phyloP scores from a whole-genome alignment of 2,329 filamentous ascomycete genomes.

The Neocucurbitaria cava region DNA sequence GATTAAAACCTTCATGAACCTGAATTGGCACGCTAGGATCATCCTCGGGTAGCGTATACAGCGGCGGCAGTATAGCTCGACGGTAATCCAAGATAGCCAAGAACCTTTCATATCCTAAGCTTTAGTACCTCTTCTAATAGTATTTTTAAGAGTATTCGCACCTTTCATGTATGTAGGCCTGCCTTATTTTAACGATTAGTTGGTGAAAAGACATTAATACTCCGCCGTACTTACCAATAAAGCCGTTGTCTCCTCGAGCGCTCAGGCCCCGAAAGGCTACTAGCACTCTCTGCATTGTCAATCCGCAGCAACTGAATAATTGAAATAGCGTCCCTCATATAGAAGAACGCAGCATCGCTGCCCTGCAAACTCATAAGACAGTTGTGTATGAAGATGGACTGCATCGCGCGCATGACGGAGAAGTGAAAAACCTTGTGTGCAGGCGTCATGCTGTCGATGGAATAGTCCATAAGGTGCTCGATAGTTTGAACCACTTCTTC shows the following conservation, averaged over 20 bases:
- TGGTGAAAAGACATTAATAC: too few relatives aligned
- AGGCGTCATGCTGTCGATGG: conserved; percentile 49
- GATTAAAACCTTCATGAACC: conserved; percentile 53
- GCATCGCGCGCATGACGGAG: conserved; percentile 57
- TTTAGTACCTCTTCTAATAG: too few relatives aligned
- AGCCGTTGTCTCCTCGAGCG: conserved; percentile 56
- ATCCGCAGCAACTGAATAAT: conserved; percentile 49
- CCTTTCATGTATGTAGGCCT: conserved; percentile 65
- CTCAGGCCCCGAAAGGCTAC: conserved; percentile 44
- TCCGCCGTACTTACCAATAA: too few relatives aligned
- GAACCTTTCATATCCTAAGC: too few relatives aligned
- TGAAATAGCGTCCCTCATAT: conserved; percentile 59
- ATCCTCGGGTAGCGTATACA: conserved; percentile 49
- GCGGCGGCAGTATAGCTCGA: conserved; percentile 50
- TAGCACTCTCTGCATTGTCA: conserved; percentile 48
- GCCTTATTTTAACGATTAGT: too few relatives aligned
- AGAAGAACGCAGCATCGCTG: conserved; percentile 58
- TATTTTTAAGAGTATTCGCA: too few relatives aligned
- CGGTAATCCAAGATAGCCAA: conserved; percentile 60
- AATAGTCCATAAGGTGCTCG: conserved; percentile 41
- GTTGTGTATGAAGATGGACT: conserved; percentile 62
- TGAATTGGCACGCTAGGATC: conserved; percentile 49
- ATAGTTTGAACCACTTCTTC: conserved; percentile 43
- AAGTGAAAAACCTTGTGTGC: conserved; percentile 49
- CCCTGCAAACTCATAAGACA: conserved; percentile 58